Percentiles rank a stretch among this genome's conserved stretches.
Evolutionary conservation across 148 eudicot genomes (phyloP).

Genomic region (Amaranthus hypochondriacus): DNA sequence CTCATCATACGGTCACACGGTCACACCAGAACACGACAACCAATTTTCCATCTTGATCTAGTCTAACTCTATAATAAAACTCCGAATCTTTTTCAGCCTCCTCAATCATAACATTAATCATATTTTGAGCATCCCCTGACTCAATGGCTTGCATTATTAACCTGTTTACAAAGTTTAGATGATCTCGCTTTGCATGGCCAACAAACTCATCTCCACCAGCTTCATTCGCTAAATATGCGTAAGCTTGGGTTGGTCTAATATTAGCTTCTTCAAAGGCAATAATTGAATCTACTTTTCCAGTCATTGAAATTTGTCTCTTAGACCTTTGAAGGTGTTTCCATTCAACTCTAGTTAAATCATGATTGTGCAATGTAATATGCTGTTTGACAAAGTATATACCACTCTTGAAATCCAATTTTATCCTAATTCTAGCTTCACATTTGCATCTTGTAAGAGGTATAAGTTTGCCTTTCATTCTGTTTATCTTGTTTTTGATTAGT

Average conservation of each 20-base stretch:
- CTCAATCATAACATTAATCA: background rate
- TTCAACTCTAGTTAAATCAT: background rate
- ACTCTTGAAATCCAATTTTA: too few relatives aligned
- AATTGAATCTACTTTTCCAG: background rate
- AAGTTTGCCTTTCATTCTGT: too few relatives aligned
- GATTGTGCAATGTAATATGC: background rate
- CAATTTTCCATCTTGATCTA: background rate
- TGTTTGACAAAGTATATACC: background rate
- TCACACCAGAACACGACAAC: slow-evolving; percentile 1
- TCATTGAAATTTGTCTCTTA: background rate
- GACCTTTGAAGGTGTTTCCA: background rate
- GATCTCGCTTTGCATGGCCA: background rate
- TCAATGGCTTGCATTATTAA: background rate
- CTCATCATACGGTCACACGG: background rate
- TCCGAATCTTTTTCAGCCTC: background rate
- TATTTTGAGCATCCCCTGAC: slow-evolving; percentile 3
- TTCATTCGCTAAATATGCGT: background rate
- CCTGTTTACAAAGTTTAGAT: background rate
- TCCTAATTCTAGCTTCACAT: too few relatives aligned
- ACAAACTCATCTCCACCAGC: background rate
- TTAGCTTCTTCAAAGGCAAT: background rate
- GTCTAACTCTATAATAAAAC: background rate
- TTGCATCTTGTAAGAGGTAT: too few relatives aligned
- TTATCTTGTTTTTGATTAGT: too few relatives aligned
- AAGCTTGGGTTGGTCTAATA: background rate